These are phyloP conservation scores for Aurantiochytrium sp. DNA, from an alignment of 108 stramenopile species.

Conservation along the genomic window DNA sequence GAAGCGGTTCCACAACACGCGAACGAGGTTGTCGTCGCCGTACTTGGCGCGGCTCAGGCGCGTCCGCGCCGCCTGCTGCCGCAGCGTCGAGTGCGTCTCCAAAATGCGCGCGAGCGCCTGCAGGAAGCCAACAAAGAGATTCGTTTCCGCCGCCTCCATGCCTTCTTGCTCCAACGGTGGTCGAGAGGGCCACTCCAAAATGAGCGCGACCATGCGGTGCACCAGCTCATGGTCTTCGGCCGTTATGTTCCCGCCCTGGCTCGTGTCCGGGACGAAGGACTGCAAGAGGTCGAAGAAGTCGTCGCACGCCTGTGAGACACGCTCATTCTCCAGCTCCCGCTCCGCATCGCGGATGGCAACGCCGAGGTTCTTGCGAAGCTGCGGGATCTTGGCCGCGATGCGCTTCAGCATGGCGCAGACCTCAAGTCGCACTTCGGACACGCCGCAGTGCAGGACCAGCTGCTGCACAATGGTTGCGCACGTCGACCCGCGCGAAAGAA, in stretches of 20 bases:
- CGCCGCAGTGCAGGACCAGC: background rate
- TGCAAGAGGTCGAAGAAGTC: constrained; percentile 15
- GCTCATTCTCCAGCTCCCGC: background rate
- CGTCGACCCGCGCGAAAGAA: background rate
- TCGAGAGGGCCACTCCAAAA: background rate
- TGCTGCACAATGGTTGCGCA: background rate
- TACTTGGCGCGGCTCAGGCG: background rate
- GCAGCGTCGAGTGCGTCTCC: background rate
- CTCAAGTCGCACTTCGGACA: background rate
- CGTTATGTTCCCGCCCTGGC: background rate
- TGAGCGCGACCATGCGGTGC: background rate
- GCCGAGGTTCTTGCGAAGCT: background rate
- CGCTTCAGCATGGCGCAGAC: background rate
- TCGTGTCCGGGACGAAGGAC: background rate
- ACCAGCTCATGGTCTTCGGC: background rate
- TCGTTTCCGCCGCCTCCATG: background rate
- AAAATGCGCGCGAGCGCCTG: background rate
- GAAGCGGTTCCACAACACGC: constrained; percentile 5
- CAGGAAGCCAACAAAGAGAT: background rate
- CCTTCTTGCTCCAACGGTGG: background rate
- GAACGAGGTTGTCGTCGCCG: background rate
- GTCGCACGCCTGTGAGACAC: background rate
- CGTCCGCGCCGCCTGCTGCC: background rate
- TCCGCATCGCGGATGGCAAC: background rate
- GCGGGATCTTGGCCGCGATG: background rate